Conservation (phyloP, 106 monocot genomes). For the Narthecium ossifragum region DNA sequence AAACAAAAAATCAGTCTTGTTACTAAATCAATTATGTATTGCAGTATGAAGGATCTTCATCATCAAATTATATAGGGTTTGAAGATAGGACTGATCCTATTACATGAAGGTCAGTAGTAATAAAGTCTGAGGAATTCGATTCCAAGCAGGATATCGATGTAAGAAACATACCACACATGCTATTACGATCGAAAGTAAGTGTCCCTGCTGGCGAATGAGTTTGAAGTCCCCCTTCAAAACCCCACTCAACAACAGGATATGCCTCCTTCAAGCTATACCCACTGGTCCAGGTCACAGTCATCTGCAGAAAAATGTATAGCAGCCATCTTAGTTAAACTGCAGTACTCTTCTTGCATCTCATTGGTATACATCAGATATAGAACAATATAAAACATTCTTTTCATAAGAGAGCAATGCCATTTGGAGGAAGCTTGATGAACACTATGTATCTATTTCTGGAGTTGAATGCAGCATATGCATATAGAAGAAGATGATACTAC, state of each 20-base stretch:
- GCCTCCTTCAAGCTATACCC: conserved; percentile 79
- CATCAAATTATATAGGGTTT: no score
- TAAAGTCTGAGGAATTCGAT: no score
- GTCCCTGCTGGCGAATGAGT: conserved; percentile 74
- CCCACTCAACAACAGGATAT: conserved; percentile 95
- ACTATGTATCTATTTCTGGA: no score
- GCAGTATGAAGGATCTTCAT: no score
- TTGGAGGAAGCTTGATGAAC: no score
- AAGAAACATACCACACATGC: conserved; percentile 95
- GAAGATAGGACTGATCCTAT: no score
- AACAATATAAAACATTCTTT: neutral
- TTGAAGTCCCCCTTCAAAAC: conserved; percentile 36
- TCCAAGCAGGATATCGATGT: no score
- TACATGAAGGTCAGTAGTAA: no score
- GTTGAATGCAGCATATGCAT: no score
- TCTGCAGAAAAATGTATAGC: conserved; percentile 35
- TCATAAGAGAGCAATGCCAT: no score
- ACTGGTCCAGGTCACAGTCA: conserved; percentile 97
- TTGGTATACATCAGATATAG: neutral
- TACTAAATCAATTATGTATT: neutral
- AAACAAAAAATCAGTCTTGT: neutral
- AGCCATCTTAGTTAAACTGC: neutral
- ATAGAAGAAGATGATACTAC: no score
- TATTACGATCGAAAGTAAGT: conserved; percentile 66
- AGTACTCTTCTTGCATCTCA: neutral